A percentile compares a stretch with the other conserved stretches of the same genome.
Conservation (phyloP, 768 basidiomycete genomes). For the Tulasnella sp. region DNA sequence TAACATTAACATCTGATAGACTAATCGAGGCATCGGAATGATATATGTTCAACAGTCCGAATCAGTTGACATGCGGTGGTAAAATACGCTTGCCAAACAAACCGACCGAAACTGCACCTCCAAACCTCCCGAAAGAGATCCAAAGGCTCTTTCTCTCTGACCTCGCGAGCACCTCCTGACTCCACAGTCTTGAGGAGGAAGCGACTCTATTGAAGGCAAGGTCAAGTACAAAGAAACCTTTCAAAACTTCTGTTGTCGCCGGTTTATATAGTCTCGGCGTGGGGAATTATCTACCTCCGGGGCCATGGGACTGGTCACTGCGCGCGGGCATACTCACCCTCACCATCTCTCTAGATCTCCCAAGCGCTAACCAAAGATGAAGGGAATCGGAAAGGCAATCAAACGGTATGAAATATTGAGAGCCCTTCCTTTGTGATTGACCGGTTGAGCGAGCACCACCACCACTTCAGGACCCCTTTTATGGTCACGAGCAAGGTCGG, state of each 20-base stretch:
- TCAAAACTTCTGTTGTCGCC: background rate
- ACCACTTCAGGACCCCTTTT: slow-evolving; percentile 66
- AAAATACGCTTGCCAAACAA: background rate
- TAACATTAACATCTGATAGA: background rate
- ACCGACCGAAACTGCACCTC: slow-evolving; percentile 11
- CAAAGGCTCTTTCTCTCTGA: background rate
- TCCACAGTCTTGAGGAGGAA: slow-evolving; percentile 2
- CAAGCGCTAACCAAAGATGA: slow-evolving; percentile 44
- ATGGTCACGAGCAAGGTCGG: slow-evolving; percentile 79
- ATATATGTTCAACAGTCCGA: slow-evolving; percentile 2
- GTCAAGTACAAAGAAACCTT: background rate
- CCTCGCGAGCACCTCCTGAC: slow-evolving; percentile 15
- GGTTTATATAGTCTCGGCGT: background rate
- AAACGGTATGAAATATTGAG: slow-evolving; percentile 49
- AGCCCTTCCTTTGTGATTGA: too few species aligned
- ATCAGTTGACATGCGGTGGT: background rate
- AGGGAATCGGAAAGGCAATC: slow-evolving; percentile 70
- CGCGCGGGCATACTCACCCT: background rate
- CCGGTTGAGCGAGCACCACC: background rate
- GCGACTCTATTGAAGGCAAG: slow-evolving; percentile 13
- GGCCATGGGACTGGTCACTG: background rate
- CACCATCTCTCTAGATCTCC: background rate
- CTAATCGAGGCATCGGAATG: background rate
- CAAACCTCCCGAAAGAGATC: background rate
- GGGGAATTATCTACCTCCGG: background rate